Conservation (phyloP, 1,139 yeast genomes). For the Zygoascus meyerae region DNA sequence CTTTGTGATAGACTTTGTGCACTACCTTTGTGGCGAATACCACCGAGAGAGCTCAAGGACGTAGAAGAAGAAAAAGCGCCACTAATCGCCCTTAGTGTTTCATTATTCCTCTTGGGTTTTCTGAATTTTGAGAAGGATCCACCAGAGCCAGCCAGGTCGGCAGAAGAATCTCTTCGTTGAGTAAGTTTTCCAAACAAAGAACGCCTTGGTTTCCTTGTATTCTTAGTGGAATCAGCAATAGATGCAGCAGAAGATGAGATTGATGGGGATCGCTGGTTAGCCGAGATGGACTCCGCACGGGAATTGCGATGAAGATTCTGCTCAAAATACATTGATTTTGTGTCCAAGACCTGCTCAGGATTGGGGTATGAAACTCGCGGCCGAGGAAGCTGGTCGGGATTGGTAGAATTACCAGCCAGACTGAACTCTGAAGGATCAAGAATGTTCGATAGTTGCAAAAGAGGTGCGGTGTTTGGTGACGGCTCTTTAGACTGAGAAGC, state of each 20-base stretch:
- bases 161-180: conserved; percentile 9
- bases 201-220: conserved; percentile 4
- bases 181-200: conserved; percentile 9
- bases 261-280: conserved; percentile 8
- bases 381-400: background rate
- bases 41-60: conserved; percentile 3
- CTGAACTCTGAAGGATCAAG: conserved; percentile 20
- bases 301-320: conserved; percentile 8
- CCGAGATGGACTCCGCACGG: background rate
- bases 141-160: background rate
- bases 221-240: conserved; percentile 4
- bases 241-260: conserved; percentile 4
- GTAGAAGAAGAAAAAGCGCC: conserved; percentile 5
- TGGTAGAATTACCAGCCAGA: conserved; percentile 10
- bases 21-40: conserved; percentile 3
- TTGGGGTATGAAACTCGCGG: conserved; percentile 9
- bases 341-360: conserved; percentile 22
- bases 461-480: background rate
- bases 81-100: conserved; percentile 7
- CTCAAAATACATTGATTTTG: conserved; percentile 19
- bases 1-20: conserved; percentile 1
- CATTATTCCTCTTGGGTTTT: conserved; percentile 4
- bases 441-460: conserved; percentile 14
- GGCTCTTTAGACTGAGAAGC: background rate
- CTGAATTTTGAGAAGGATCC: background rate